Evolutionary conservation across 495 filamentous ascomycete genomes (phyloP), one percentile per base, ranked within the genome.

Genomic region (Margaritispora aquatica): DNA sequence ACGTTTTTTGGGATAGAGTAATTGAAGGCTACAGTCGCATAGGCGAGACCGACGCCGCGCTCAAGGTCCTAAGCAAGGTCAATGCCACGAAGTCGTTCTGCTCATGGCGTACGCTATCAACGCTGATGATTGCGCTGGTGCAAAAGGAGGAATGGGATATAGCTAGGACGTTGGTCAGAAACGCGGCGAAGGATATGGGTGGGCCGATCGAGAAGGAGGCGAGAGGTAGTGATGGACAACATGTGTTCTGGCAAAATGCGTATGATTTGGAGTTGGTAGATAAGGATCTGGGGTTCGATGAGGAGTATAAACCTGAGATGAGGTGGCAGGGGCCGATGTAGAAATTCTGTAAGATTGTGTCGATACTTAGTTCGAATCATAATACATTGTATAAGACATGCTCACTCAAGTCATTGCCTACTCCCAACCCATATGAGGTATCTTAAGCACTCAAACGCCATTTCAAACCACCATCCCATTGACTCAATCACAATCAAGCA

Each of bases 1-100:
- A 71, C 34, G 69, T 81, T 36, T 84, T 92, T 65, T 90, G 84
- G 77, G 84, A 88, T 61, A 77, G 86, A 51, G 70, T 89, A 31
- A 76, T 89, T 49, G 77, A 79, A 54, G 86, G 84, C 7, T 91
- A 88, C 64, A 73, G 79, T 10, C 51, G 66, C 19, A 65, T 62
- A 5, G 81, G 81, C 34, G 71, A 82, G 47, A 71, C 75, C 0
- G 65, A 69, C 11, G 73, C 73, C 36, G 82, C 85, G 57, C 72
- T 86, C 58, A 62, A 67, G 8, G 66, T 84, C 2, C 75, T 85
- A 50, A 63, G 73, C 26, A 63, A 69, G n/a, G 68, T 83, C 51
- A 67, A 73, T 7, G 64, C 55, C 3, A 55, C 71, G 26, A 75
- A 78, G 19, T 65, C 71, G 66, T 63, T 29, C 47, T 80, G 68